These are phyloP conservation scores for Phytophthora quininea DNA, from an alignment of 352 stramenopile genomes.

Conservation along the genomic window DNA sequence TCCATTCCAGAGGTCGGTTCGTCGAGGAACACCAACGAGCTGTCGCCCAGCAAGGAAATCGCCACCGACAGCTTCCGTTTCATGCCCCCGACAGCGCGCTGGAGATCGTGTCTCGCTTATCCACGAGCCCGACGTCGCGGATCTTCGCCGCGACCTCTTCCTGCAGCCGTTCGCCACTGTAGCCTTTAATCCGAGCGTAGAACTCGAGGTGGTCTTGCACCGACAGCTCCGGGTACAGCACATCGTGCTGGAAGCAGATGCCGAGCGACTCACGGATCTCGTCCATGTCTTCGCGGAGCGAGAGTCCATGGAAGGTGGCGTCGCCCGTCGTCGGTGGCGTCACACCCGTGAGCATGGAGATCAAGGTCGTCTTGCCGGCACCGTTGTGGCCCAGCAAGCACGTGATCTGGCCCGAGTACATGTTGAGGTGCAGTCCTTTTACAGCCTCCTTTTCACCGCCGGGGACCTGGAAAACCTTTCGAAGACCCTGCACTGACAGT, in stretches of 20 bases:
- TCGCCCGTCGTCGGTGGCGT: constrained; percentile 49
- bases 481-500: constrained; percentile 59
- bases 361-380: constrained; percentile 94
- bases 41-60: constrained; percentile 83
- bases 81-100: constrained; percentile 84
- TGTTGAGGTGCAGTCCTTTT: constrained; percentile 78
- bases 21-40: constrained; percentile 83
- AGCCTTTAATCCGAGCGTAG: constrained; percentile 66
- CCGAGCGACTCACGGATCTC: constrained; percentile 68
- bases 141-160: constrained; percentile 46
- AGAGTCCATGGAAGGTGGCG: constrained; percentile 51
- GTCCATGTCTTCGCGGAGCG: constrained; percentile 70
- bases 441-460: constrained; percentile 89
- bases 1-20: constrained; percentile 95
- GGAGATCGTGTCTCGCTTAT: constrained; percentile 55
- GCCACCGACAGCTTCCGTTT: constrained; percentile 90
- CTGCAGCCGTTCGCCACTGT: constrained; percentile 38
- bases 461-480: constrained; percentile 79
- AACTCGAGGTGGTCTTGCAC: constrained; percentile 76
- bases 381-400: constrained; percentile 93
- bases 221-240: constrained; percentile 79
- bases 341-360: constrained; percentile 83
- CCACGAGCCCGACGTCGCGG: constrained; percentile 59
- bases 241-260: constrained; percentile 84
- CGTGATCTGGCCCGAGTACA: constrained; percentile 79